These are phyloP conservation scores for Lichtheimia hyalospora DNA, from an alignment of 371 early-diverging fungal genomes.

Conservation along the genomic window DNA sequence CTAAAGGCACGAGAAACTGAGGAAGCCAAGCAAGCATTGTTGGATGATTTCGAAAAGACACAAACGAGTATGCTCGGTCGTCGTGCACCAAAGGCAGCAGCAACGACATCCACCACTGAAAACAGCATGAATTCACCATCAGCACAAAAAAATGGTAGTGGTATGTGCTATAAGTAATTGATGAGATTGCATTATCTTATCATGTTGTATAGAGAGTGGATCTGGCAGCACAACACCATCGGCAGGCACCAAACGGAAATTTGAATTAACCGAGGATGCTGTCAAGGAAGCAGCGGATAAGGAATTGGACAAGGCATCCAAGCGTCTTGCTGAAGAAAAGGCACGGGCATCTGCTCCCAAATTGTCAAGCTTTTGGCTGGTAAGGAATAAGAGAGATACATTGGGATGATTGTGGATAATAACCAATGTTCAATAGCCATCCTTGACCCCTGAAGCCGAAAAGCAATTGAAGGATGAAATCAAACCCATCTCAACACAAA, in stretches of 20 bases:
- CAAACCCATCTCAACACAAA: slow-evolving; percentile 51
- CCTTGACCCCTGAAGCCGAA: slow-evolving; percentile 73
- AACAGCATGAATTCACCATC: background rate
- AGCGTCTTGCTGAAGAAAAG: slow-evolving; percentile 53
- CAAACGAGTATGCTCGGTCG: slow-evolving; percentile 59
- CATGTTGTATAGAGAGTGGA: background rate
- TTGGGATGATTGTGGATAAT: background rate
- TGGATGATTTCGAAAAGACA: slow-evolving; percentile 66
- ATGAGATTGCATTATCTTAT: background rate
- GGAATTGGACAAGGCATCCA: slow-evolving; percentile 44
- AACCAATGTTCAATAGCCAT: slow-evolving; percentile 52
- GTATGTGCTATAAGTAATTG: too few relatives aligned
- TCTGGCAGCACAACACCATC: background rate
- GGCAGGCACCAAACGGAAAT: slow-evolving; percentile 38
- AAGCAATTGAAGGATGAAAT: slow-evolving; percentile 53
- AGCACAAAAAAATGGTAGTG: background rate
- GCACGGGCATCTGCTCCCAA: slow-evolving; percentile 56
- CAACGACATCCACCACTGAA: background rate
- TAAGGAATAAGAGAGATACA: slow-evolving; percentile 23
- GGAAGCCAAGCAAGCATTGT: slow-evolving; percentile 51
- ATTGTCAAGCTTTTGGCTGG: slow-evolving; percentile 82
- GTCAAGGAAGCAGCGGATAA: slow-evolving; percentile 26
- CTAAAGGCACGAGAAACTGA: slow-evolving; percentile 37
- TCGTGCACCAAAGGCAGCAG: slow-evolving; percentile 8
- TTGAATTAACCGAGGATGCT: slow-evolving; percentile 41